phyloP scores from a whole-genome alignment of 1,284 basidiomycete genomes.

The Sanghuangporus sanghuang region DNA sequence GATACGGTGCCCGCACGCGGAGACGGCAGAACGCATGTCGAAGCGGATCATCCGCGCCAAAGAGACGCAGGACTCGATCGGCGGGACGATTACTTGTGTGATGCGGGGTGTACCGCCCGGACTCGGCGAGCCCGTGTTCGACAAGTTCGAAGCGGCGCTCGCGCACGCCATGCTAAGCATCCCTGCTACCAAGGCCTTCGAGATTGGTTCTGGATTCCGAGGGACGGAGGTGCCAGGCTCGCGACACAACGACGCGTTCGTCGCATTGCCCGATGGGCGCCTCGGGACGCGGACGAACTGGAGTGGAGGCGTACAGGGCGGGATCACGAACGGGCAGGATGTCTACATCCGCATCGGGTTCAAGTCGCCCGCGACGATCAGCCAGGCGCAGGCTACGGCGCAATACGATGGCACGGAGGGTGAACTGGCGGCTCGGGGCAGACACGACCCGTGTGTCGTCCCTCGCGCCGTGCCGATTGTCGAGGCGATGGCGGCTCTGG shows the following conservation, averaged over 20 bases:
- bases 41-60: constrained; percentile 95
- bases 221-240: constrained; percentile 95
- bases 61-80: constrained; percentile 88
- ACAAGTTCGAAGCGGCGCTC: constrained; percentile 96
- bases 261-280: constrained; percentile 59
- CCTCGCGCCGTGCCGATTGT: constrained; percentile 98
- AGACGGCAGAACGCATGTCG: constrained; percentile 88
- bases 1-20: constrained; percentile 88
- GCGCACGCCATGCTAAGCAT: constrained; percentile 99
- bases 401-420: constrained; percentile 91
- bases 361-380: constrained; percentile 98
- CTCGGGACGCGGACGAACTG: constrained; percentile 91
- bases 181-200: constrained; percentile 97
- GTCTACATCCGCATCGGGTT: constrained; percentile 98
- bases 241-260: constrained; percentile 91
- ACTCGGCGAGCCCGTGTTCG: constrained; percentile 96
- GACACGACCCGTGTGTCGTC: constrained; percentile 98
- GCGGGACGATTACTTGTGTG: constrained; percentile 95
- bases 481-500: constrained; percentile 95
- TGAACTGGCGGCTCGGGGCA: constrained; percentile 83
- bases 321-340: constrained; percentile 96
- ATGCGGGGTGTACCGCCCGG: constrained; percentile 88
- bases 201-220: constrained; percentile 95
- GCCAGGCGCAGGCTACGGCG: constrained; percentile 85
- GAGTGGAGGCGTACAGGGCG: constrained; percentile 97